phyloP scores from a whole-genome alignment of 2,329 filamentous ascomycete genomes.

The Cucurbitaria berberidis region DNA sequence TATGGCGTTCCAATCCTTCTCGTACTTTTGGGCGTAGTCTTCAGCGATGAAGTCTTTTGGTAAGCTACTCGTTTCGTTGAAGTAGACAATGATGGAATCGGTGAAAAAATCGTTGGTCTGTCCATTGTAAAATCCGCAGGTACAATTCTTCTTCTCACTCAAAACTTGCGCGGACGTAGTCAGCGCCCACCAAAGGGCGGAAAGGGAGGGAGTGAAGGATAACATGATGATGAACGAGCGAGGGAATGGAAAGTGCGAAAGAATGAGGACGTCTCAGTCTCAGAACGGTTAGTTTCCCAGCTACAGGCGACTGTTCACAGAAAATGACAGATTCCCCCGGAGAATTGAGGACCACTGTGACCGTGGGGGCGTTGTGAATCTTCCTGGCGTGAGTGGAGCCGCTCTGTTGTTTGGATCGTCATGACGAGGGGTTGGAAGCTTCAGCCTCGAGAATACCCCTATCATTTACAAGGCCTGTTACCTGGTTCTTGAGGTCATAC shows the following conservation, averaged over 20 bases:
- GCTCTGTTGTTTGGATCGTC: not conserved
- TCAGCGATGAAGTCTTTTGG: conserved; percentile 49
- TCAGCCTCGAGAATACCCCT: conserved; percentile 9
- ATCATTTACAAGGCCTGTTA: conserved; percentile 3
- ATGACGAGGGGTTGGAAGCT: not conserved
- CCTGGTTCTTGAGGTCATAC: conserved; percentile 13
- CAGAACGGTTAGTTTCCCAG: not conserved
- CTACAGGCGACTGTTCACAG: not conserved
- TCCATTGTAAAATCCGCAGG: conserved; percentile 56
- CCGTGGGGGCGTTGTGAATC: not conserved
- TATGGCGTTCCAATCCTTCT: conserved; percentile 55
- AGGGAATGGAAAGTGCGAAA: conserved; percentile 8
- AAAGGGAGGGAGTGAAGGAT: conserved; percentile 10
- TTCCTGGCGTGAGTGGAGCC: conserved; percentile 14
- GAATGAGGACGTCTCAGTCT: conserved; percentile 3
- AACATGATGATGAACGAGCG: conserved; percentile 23
- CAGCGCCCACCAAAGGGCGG: conserved; percentile 21
- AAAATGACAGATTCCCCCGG: not conserved
- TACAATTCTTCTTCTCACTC: conserved; percentile 43
- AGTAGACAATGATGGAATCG: conserved; percentile 57
- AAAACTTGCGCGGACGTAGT: conserved; percentile 25
- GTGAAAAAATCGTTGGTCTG: conserved; percentile 51
- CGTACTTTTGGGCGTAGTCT: conserved; percentile 52
- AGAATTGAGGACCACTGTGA: not conserved
- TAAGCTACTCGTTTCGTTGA: conserved; percentile 55